Percentiles rank a stretch among this genome's conserved stretches.
Conservation (phyloP, 2,329 filamentous ascomycete species). For the Fusarium sp. region DNA sequence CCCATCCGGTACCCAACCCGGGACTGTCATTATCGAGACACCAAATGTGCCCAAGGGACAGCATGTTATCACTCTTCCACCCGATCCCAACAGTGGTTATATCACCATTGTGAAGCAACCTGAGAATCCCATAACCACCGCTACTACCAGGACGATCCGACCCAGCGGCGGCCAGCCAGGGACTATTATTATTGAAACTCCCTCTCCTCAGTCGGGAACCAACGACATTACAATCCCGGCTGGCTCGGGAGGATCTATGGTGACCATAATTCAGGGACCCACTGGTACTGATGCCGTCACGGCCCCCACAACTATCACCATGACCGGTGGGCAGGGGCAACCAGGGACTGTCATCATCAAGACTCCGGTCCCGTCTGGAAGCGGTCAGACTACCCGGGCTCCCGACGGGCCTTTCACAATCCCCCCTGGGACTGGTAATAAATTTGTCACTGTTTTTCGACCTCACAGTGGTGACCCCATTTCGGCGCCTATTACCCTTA, state of each 20-base stretch:
- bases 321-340: conserved; percentile 1
- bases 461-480: conserved; percentile 33
- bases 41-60: conserved; percentile 19
- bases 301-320: conserved; percentile 21
- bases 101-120: conserved; percentile 25
- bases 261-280: conserved; percentile 28
- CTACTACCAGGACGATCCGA: conserved; percentile 28
- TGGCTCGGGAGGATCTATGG: conserved; percentile 10
- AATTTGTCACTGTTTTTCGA: conserved; percentile 24
- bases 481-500: conserved; percentile 28
- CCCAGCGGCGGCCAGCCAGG: conserved; percentile 11
- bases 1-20: conserved; percentile 9
- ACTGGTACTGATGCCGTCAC: conserved; percentile 24
- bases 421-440: conserved; percentile 8
- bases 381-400: conserved; percentile 4
- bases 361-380: conserved; percentile 16
- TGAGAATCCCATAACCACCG: conserved; percentile 10
- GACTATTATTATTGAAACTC: conserved; percentile 34
- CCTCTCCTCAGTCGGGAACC: conserved; percentile 6
- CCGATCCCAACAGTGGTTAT: conserved; percentile 29
- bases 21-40: conserved; percentile 31
- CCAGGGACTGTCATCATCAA: conserved; percentile 32
- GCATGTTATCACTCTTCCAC: conserved; percentile 23
- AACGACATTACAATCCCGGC: conserved; percentile 30
- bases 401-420: conserved; percentile 23